Base-by-base conservation (phyloP, 75 land plant species). In the Cunninghamia lanceolata region DNA sequence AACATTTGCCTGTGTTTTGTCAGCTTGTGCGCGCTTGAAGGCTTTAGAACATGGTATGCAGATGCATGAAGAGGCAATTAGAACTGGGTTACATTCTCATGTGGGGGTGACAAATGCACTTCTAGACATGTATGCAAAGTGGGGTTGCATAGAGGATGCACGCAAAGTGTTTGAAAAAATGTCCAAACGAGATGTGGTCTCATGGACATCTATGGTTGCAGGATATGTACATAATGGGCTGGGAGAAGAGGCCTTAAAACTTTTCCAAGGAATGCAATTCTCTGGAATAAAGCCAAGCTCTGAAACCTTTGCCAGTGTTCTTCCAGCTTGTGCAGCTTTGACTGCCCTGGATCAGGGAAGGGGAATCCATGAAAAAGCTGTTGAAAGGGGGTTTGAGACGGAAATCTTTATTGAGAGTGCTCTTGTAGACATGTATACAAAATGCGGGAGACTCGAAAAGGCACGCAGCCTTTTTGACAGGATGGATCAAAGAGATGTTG, bases 101-200 rank as follows among this genome's bases (percentile, higher is more conserved):
- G 70, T 86, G 21, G 42, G 25, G 16, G 66, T 90, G 15, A 83
- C 52, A 17, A 90, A 90, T 84, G 79, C 88, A 0, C 68, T 89
- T 40, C n/a, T 89, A 10, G 71, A 90, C 42, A 90, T 88, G 89
- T 90, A 90, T 68, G 81, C 82, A 10, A 63, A 63, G 35, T 89
- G 88, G 53, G 89, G 91, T 8, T 40, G 63, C 19, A 50, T 82
- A 54, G 84, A 52, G 2, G 68, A 39, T 35, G 89, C 86, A 6
- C 47, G 47, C 46, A 43, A 38, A 1, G 32, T 89, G 53, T 84
- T 89, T 40, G 74, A 89, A 9, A 74, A 80, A 9, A 84, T 87
- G 89, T 6, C 39, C 15, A 16, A 9, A 16, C 68, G 40, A 70
- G 87, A 89, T 80, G 56, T 89, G 25, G 87, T 89, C 35, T 89